Evolutionary conservation across 1,284 basidiomycete species (phyloP).

Genomic region (Irpex lacteus): DNA sequence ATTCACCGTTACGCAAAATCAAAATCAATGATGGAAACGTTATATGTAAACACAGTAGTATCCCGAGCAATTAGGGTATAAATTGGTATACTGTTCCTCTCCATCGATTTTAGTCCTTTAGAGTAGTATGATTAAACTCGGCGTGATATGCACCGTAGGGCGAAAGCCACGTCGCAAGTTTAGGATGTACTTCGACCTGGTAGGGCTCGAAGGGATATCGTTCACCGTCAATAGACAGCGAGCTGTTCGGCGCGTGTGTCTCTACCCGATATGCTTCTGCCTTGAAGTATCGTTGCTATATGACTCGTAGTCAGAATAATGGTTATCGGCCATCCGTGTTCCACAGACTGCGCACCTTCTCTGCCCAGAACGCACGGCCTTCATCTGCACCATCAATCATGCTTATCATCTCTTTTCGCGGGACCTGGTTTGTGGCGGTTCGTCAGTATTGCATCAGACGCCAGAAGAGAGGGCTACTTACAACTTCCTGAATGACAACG

Average conservation of each 20-base stretch:
- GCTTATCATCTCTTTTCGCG: constrained; percentile 55
- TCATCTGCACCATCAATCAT: constrained; percentile 67
- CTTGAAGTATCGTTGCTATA: constrained; percentile 77
- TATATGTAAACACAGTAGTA: neutral
- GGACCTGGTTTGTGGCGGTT: constrained; percentile 10
- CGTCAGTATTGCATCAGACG: constrained; percentile 1
- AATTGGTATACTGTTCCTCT: neutral
- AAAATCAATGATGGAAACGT: neutral
- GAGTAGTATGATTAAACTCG: constrained; percentile 36
- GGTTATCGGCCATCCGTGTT: neutral
- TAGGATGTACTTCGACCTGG: constrained; percentile 79
- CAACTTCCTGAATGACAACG: constrained; percentile 67
- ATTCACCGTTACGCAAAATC: neutral
- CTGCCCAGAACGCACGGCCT: constrained; percentile 70
- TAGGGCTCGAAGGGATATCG: constrained; percentile 76
- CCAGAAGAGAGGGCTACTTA: constrained; percentile 28
- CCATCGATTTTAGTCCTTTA: neutral
- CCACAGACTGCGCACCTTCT: constrained; percentile 41
- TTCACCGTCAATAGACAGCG: constrained; percentile 83
- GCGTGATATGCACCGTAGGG: constrained; percentile 65
- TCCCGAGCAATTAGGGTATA: neutral
- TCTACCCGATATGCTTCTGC: constrained; percentile 74
- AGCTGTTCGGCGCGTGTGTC: constrained; percentile 53
- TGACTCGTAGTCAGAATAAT: constrained; percentile 2
- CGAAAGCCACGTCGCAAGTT: constrained; percentile 70